Percentiles rank a stretch among this genome's conserved stretches.
Evolutionary conservation across 1,139 yeast species (phyloP).

Genomic region (Hansenula lynferdii): DNA sequence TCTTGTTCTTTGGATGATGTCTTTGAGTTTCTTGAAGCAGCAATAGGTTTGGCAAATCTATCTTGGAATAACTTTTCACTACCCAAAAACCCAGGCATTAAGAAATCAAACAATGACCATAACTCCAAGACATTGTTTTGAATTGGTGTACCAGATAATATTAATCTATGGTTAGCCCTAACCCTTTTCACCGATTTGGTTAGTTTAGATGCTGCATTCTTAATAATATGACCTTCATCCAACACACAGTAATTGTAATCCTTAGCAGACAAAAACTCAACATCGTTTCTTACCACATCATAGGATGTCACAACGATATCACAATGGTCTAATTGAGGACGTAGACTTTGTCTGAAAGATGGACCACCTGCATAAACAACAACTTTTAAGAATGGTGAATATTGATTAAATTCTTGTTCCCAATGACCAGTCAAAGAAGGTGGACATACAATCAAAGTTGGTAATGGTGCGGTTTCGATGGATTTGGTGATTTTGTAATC

Average conservation of each 20-base stretch:
- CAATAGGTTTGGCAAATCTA: slow-evolving; percentile 94
- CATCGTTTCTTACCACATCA: slow-evolving; percentile 93
- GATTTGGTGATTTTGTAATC: slow-evolving; percentile 56
- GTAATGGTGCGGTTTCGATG: slow-evolving; percentile 69
- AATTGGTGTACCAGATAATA: slow-evolving; percentile 95
- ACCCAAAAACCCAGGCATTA: slow-evolving; percentile 98
- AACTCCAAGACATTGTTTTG: slow-evolving; percentile 95
- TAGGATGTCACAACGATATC: slow-evolving; percentile 94
- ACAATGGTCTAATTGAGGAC: slow-evolving; percentile 47
- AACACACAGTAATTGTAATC: slow-evolving; percentile 92
- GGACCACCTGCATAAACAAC: slow-evolving; percentile 94
- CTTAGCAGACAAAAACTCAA: slow-evolving; percentile 50
- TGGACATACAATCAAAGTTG: slow-evolving; percentile 89
- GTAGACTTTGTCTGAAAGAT: slow-evolving; percentile 54
- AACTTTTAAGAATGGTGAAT: slow-evolving; percentile 82
- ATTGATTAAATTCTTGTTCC: slow-evolving; percentile 92
- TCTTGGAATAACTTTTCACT: slow-evolving; percentile 94
- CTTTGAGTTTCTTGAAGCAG: slow-evolving; percentile 88
- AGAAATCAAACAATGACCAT: slow-evolving; percentile 95
- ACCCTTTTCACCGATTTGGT: slow-evolving; percentile 83
- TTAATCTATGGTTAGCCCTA: slow-evolving; percentile 82
- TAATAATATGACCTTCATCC: slow-evolving; percentile 98
- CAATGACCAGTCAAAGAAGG: slow-evolving; percentile 98
- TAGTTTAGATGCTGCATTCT: slow-evolving; percentile 83
- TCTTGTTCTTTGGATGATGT: slow-evolving; percentile 94